Evolutionary conservation across 257 asterid species (phyloP), one percentile per base, ranked within the genome.

Genomic region (Capsicum baccatum): DNA sequence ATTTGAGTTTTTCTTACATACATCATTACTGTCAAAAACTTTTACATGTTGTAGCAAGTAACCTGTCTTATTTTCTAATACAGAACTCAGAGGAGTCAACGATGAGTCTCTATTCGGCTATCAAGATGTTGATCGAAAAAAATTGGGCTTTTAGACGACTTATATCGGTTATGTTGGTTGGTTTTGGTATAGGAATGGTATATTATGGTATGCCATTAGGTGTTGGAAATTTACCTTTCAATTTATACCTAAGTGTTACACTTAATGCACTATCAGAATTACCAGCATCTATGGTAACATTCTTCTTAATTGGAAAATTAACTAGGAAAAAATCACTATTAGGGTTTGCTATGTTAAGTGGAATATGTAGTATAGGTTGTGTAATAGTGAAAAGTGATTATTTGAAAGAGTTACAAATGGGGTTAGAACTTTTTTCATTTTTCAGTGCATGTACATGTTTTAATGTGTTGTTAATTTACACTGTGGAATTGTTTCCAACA

Each of bases 151-250:
- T 83, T 3, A 85, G 57, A 63, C 88, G 97, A 8, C 88, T 95
- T 3, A 14, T 62, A 39, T 83, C 90, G 2, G 89, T 86, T 11
- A 93, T 89, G 97, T 84, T 83, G 54, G 89, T 88, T 3, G 98
- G 89, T 6, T 89, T 93, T 21, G 99, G 99, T 0, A 60, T 69
- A 0, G 97, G 98, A 2, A 50, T 91, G 66, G 87, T 89, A 6
- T 95, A 94, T 69, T 95, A 92, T 79, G 97, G 98, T 5, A 92
- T 93, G 93, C 98, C 98, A 2, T 82, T 95, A 19, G 97, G 96
- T 1, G 88, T 93, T 0, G 92, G 91, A 0, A 90, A 84, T 21
- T 69, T 95, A 2, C 84, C 91, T 0, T 47, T 92, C 1, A 82
- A 90, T 84, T 83, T 94, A 1, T 95, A 94, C 80, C 33, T 88